Base-by-base conservation (phyloP, 2,329 filamentous ascomycete genomes). In the Fusarium tricinctum region DNA sequence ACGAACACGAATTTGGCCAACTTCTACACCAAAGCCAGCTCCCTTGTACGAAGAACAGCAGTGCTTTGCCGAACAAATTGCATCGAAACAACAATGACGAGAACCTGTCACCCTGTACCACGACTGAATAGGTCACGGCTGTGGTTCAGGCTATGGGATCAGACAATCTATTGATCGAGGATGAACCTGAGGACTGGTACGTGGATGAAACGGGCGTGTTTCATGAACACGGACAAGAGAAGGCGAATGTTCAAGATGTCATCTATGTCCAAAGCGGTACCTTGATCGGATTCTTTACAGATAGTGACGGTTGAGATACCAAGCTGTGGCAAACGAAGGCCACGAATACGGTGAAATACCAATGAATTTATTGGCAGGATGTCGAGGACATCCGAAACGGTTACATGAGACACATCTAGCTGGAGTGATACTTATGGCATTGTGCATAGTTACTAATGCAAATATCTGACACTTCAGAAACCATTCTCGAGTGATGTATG, bases 111-210 rank as follows among this genome's bases (percentile, higher is more conserved):
- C 63, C 45, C 22, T 20, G 20, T 45, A 46, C 69, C 46, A 71
- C 71, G 32, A 57, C 60, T 38, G 71, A 65, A 28, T 73, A 66
- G 71, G 71, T 54, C 47, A 62, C 64, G 45, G 47, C 55, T 32
- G 44, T 73, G 45, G 46, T 71, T 49, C 53, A 63, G 42, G 43
- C 33, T 20, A 51, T 73, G 52, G 58, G 59, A 42, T 59, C 40
- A 17, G 45, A 30, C 40, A 39, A 44, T 5, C 35, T 73, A 9
- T 39, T 73, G 53, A 61, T 71, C 15, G 69, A 71, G 19, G 49
- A 68, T 14, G 65, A 66, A 15, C 67, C 71, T 2, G 23, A 45
- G 4, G 71, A 71, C 26, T 73, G 71, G 71, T 71, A 72, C 51
- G 58, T 73, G 28, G 71, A 72, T 8, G 67, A 69, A 6, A 53